Evolutionary conservation across 345 rosid genomes (phyloP), one percentile per base, ranked within the genome.

Genomic region (Citropsis articulata): DNA sequence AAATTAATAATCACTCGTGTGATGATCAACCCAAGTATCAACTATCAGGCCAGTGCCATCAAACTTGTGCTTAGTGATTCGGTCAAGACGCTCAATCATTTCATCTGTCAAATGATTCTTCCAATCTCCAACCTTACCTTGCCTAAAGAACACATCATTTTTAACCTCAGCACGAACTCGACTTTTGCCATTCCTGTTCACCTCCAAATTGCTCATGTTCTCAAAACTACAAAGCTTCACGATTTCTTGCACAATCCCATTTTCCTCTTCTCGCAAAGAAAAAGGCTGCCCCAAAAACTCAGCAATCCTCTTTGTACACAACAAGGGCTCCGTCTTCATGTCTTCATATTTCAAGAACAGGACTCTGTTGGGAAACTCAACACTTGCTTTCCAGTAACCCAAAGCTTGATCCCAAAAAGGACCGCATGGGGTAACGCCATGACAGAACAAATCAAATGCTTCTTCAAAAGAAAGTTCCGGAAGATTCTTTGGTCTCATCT

Each of bases 331-430:
- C 56, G 13, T 16, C 56, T 19, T 69, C 74, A 77, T 55, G 16
- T 78, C 80, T 33, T 78, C 80, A 38, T 70, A 78, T 62, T 62
- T 78, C 53, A 78, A 12, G 9, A 78, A 61, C 27, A 78, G 24
- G 3, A 70, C 19, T 62, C 27, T 70, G 10, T 48, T 45, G 2
- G 69, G 75, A 3, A 1, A 24, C 36, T 78, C 76, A 2, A 60
- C 22, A 31, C 80, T 77, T 21, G 69, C 75, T 70, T 9, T 77
- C 63, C 75, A 77, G 14, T 69, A 60, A 6, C 42, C 59, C 10
- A 71, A 59, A 9, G n/a, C 75, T 22, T 77, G 80, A 33, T 78
- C 73, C 66, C 77, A 71, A 19, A 22, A 57, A 13, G 76, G 73
- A 5, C 79, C 79, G 16, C 9, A 45, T 19, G 33, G 18, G 10